Evolutionary conservation across 768 basidiomycete genomes (phyloP).

Genomic region (Tulasnella sp.): DNA sequence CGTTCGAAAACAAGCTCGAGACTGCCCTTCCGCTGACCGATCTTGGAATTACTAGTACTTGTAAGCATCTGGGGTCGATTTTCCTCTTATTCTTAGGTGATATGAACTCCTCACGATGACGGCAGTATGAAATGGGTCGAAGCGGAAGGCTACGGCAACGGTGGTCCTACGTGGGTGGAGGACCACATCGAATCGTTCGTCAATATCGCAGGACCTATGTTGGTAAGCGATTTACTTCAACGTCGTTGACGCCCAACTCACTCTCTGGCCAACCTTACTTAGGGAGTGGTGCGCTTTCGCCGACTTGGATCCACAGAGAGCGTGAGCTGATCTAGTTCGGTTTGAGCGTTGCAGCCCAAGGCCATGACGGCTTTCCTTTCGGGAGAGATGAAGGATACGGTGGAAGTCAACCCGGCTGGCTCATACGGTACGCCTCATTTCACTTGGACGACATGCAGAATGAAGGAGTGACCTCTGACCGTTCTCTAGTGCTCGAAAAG

Average conservation of each 20-base stretch:
- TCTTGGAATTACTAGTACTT: constrained; percentile 51
- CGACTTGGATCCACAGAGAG: neutral
- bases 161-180: constrained; percentile 87
- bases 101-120: too few species aligned
- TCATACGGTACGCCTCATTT: constrained; percentile 47
- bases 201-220: constrained; percentile 75
- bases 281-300: constrained; percentile 60
- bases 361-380: constrained; percentile 92
- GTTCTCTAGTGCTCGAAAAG: constrained; percentile 56
- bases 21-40: too few species aligned
- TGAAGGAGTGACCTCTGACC: constrained; percentile 19
- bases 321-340: too few species aligned
- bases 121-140: constrained; percentile 93
- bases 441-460: neutral
- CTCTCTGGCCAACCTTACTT: constrained; percentile 5
- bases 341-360: too few species aligned
- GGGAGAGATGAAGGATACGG: constrained; percentile 93
- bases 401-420: constrained; percentile 71
- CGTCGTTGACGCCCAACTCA: neutral
- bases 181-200: constrained; percentile 79
- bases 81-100: neutral
- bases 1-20: constrained; percentile 19
- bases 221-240: constrained; percentile 36
- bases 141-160: constrained; percentile 65
- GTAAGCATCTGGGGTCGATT: constrained; percentile 35